These are phyloP conservation scores for Cladorrhinum sp. DNA, from an alignment of 2,329 filamentous ascomycete species.

Conservation along the genomic window DNA sequence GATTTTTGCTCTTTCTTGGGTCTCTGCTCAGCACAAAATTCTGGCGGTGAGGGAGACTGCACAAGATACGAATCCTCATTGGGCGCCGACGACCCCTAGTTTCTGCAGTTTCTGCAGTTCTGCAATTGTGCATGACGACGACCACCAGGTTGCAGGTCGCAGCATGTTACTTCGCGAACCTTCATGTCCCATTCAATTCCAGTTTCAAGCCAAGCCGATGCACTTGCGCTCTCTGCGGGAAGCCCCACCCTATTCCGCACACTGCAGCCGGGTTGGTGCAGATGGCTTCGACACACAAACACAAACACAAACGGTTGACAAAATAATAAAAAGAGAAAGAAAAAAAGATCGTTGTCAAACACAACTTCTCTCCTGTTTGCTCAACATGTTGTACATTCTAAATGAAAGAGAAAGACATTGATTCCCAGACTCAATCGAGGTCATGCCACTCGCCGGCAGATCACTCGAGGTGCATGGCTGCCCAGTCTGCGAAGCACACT, in stretches of 20 bases:
- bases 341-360: no score
- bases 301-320: background rate
- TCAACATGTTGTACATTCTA: background rate
- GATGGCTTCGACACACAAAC: background rate
- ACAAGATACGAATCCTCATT: conserved; percentile 12
- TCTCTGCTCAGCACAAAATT: background rate
- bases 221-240: background rate
- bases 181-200: background rate
- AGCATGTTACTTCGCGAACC: background rate
- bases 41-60: conserved; percentile 24
- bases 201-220: conserved; percentile 7
- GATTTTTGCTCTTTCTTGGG: background rate
- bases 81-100: conserved; percentile 5
- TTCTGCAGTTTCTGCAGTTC: background rate
- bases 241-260: background rate
- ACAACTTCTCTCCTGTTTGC: background rate
- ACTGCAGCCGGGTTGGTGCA: background rate
- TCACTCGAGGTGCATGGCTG: conserved; percentile 31
- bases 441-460: conserved; percentile 16
- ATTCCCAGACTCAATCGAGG: background rate
- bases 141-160: background rate
- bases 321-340: background rate
- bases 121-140: conserved; percentile 8
- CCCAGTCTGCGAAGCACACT: conserved; percentile 29
- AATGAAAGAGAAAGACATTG: background rate